These are phyloP conservation scores for Dimargaris cristalligena DNA, from an alignment of 192 early-diverging fungal species.

Conservation along the genomic window DNA sequence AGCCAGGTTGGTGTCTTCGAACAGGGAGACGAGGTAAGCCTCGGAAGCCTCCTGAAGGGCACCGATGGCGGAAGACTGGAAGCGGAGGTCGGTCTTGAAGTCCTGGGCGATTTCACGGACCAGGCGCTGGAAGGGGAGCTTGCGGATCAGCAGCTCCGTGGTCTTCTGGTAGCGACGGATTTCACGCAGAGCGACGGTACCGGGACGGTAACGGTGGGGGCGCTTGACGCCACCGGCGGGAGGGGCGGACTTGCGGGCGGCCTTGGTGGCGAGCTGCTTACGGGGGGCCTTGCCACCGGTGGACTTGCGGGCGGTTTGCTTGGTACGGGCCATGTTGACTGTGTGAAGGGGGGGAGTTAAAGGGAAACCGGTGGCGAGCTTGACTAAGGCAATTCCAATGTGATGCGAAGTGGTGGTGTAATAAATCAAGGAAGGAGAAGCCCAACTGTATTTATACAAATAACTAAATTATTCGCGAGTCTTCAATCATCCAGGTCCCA, in stretches of 20 bases:
- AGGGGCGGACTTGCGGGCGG: slow-evolving; percentile 91
- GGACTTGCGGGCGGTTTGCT: slow-evolving; percentile 97
- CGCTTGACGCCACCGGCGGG: slow-evolving; percentile 88
- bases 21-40: slow-evolving; percentile 59
- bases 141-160: slow-evolving; percentile 85
- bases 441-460: no score
- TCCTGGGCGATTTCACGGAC: slow-evolving; percentile 97
- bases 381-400: no score
- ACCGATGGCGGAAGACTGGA: slow-evolving; percentile 87
- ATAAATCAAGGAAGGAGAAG: no score
- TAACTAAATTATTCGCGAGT: no score
- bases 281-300: slow-evolving; percentile 98
- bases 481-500: no score
- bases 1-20: slow-evolving; percentile 87
- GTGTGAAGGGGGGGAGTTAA: no score
- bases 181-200: slow-evolving; percentile 82
- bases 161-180: slow-evolving; percentile 93
- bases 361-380: no score
- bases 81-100: slow-evolving; percentile 82
- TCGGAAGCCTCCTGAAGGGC: slow-evolving; percentile 87
- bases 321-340: slow-evolving; percentile 51
- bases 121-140: slow-evolving; percentile 87
- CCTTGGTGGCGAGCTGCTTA: slow-evolving; percentile 92
- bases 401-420: no score
- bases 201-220: slow-evolving; percentile 71